phyloP scores from a whole-genome alignment of 75 land plant genomes.

The Cryptomeria japonica region DNA sequence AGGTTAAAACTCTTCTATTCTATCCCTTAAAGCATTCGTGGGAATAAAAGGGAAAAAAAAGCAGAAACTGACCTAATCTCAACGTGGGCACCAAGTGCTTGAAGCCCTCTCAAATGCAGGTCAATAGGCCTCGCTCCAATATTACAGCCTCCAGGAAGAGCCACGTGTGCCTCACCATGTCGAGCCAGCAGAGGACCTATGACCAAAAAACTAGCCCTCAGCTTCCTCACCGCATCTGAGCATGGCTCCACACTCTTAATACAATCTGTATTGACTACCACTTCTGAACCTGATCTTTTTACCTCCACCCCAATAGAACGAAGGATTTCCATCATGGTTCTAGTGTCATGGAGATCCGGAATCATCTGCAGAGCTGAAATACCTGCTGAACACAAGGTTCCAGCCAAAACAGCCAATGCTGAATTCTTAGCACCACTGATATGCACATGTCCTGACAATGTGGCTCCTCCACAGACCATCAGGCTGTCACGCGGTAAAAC shows the following conservation, averaged over 20 bases:
- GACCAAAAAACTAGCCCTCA: slow-evolving; percentile 71
- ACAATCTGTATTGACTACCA: slow-evolving; percentile 31
- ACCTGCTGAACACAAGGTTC: slow-evolving; percentile 51
- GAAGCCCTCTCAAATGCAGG: slow-evolving; percentile 58
- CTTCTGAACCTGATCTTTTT: slow-evolving; percentile 23
- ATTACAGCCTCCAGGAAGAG: slow-evolving; percentile 73
- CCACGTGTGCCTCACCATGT: slow-evolving; percentile 68
- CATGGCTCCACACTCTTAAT: slow-evolving; percentile 51
- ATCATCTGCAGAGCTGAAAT: slow-evolving; percentile 32
- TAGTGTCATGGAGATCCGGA: slow-evolving; percentile 57
- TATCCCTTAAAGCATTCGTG: not conserved
- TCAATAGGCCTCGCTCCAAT: slow-evolving; percentile 76
- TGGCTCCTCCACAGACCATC: slow-evolving; percentile 36
- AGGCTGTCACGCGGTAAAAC: slow-evolving; percentile 11
- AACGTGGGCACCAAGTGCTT: slow-evolving; percentile 65
- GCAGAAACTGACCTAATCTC: slow-evolving; percentile 40
- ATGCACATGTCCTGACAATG: slow-evolving; percentile 56
- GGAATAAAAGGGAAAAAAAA: not conserved
- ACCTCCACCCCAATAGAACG: slow-evolving; percentile 56
- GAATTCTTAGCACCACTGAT: slow-evolving; percentile 81
- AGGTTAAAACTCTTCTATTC: not conserved
- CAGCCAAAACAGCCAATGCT: slow-evolving; percentile 67
- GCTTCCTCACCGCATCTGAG: slow-evolving; percentile 38
- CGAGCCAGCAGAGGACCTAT: slow-evolving; percentile 65
- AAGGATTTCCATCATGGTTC: slow-evolving; percentile 50